Conservation (phyloP, 495 filamentous ascomycete genomes). For the Daldinia grandis region DNA sequence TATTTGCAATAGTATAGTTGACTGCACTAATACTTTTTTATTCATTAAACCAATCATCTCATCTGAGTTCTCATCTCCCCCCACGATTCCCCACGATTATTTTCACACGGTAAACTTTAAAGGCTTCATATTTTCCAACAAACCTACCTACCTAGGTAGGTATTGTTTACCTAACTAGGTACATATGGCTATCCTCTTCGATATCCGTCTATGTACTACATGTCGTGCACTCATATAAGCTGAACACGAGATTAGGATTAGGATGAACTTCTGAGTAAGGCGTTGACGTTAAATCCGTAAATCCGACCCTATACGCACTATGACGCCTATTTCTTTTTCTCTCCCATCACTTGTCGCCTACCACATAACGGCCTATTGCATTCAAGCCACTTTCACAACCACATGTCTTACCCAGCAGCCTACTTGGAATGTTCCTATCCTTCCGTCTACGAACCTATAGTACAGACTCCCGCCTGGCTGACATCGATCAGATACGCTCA, state of each 20-base stretch:
- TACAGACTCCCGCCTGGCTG: slow-evolving; percentile 22
- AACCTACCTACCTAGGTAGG: too few relatives aligned
- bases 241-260: slow-evolving; percentile 36
- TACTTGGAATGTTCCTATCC: slow-evolving; percentile 36
- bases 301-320: slow-evolving; percentile 25
- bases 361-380: slow-evolving; percentile 31
- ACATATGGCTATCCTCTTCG: background rate
- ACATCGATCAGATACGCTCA: slow-evolving; percentile 32
- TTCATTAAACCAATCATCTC: background rate
- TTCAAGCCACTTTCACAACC: slow-evolving; percentile 17
- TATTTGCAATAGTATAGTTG: too few relatives aligned
- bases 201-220: slow-evolving; percentile 12
- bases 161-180: too few relatives aligned
- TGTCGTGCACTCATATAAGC: slow-evolving; percentile 29
- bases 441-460: slow-evolving; percentile 28
- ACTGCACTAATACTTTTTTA: background rate
- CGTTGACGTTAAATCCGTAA: slow-evolving; percentile 22
- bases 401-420: slow-evolving; percentile 31
- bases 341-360: slow-evolving; percentile 22
- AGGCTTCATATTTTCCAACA: background rate
- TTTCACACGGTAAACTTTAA: background rate
- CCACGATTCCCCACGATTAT: slow-evolving; percentile 26
- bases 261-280: background rate
- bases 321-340: background rate
- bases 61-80: background rate